A percentile compares a stretch with the other conserved stretches of the same genome.
Evolutionary conservation across 306 rosid genomes (phyloP).

Genomic region (Pyrus communis): DNA sequence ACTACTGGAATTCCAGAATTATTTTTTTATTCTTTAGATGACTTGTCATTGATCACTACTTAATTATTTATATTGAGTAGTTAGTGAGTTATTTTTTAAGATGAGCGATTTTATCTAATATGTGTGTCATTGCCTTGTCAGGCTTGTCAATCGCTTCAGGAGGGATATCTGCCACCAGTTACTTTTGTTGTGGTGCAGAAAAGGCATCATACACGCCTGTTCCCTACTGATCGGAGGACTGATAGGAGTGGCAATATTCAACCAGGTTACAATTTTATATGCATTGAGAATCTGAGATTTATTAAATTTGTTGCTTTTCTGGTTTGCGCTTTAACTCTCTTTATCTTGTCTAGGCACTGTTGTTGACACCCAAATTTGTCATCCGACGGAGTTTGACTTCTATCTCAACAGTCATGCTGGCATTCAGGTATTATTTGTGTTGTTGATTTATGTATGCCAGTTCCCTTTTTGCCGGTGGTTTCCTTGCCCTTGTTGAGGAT

Average conservation of each 20-base stretch:
- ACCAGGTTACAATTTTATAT: conserved; percentile 43
- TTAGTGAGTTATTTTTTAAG: background rate
- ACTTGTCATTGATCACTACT: too few relatives aligned
- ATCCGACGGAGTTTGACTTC: conserved; percentile 63
- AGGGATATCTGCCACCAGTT: conserved; percentile 31
- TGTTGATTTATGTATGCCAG: background rate
- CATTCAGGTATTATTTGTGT: conserved; percentile 36
- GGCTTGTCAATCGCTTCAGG: conserved; percentile 61
- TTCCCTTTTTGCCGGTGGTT: background rate
- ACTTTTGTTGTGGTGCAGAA: conserved; percentile 78
- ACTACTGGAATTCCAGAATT: background rate
- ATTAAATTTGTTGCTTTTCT: background rate
- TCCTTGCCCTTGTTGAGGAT: background rate
- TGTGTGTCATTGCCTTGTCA: conserved; percentile 5
- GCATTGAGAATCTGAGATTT: too few relatives aligned
- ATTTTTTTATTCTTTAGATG: too few relatives aligned
- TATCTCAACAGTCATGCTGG: conserved; percentile 83
- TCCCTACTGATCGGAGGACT: conserved; percentile 18
- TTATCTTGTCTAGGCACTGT: conserved; percentile 48
- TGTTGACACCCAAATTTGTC: conserved; percentile 57
- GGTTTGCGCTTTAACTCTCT: background rate
- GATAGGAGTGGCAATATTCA: conserved; percentile 72
- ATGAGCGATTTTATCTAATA: background rate
- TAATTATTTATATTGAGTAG: background rate
- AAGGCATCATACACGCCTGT: conserved; percentile 70